phyloP scores from a whole-genome alignment of 192 early-diverging fungal species.

The Podila epigama region DNA sequence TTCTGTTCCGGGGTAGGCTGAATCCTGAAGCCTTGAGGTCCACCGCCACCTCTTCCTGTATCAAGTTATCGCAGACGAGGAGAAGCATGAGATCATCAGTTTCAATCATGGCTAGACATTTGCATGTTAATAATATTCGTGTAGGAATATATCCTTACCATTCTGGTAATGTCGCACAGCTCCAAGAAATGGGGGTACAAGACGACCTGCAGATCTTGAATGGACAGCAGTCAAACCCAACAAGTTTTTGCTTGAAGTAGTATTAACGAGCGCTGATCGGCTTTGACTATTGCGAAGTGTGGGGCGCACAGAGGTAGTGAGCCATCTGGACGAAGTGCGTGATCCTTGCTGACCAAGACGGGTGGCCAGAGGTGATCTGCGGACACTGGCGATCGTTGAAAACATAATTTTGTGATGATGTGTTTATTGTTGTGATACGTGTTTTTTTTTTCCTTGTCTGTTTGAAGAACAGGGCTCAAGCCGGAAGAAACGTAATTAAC shows the following conservation, averaged over 20 bases:
- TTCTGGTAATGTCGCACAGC: slow-evolving; percentile 27
- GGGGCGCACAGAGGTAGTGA: background rate
- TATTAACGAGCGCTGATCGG: background rate
- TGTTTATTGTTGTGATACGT: slow-evolving; percentile 3
- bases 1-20: slow-evolving; percentile 34
- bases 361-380: background rate
- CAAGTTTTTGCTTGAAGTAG: background rate
- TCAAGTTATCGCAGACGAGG: background rate
- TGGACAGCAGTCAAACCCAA: background rate
- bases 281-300: background rate
- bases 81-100: too few species aligned
- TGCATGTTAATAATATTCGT: background rate
- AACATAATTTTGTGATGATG: background rate
- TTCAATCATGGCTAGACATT: too few species aligned
- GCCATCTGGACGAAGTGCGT: background rate
- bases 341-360: background rate
- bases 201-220: background rate
- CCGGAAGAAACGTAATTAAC: too few species aligned
- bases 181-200: slow-evolving; percentile 1
- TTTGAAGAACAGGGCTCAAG: too few species aligned
- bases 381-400: background rate
- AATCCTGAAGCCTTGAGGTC: slow-evolving; percentile 42
- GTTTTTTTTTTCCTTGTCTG: slow-evolving; percentile 6
- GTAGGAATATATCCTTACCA: background rate
- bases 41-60: slow-evolving; percentile 1